Percentiles rank a stretch among this genome's conserved stretches.
These are phyloP conservation scores for Lignosus rhinocerotis DNA, from an alignment of 1,284 basidiomycete species.

Conservation along the genomic window DNA sequence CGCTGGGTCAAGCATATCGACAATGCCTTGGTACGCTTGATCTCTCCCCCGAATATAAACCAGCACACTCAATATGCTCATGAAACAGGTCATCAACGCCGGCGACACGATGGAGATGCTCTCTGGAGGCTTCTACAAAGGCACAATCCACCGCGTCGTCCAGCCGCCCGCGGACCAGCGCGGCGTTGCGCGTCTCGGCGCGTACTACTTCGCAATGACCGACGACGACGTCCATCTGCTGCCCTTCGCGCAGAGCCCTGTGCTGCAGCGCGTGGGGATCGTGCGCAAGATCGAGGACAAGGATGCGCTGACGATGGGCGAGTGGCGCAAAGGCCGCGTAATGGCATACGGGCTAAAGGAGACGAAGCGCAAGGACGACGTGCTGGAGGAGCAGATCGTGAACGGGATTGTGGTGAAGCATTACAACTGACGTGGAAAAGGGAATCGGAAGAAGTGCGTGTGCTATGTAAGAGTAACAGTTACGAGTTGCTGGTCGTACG, in stretches of 20 bases:
- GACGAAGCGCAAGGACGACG: conserved; percentile 36
- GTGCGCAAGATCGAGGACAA: conserved; percentile 33
- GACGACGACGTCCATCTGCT: conserved; percentile 35
- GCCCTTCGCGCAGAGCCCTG: conserved; percentile 43
- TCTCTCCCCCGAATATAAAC: too few relatives aligned
- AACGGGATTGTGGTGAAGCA: conserved; percentile 46
- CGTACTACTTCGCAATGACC: conserved; percentile 48
- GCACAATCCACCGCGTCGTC: conserved; percentile 39
- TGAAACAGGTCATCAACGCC: conserved; percentile 49
- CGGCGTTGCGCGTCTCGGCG: conserved; percentile 46
- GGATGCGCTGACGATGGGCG: conserved; percentile 37
- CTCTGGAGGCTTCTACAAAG: conserved; percentile 49
- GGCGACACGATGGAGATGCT: conserved; percentile 61
- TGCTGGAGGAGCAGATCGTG: conserved; percentile 44
- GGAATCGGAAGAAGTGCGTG: background rate
- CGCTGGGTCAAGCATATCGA: conserved; percentile 60
- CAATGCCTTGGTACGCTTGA: conserved; percentile 47
- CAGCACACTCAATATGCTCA: background rate
- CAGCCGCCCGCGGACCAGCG: conserved; percentile 51
- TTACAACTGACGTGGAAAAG: conserved; percentile 36
- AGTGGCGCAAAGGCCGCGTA: conserved; percentile 39
- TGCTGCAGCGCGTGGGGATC: conserved; percentile 38
- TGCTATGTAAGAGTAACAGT: background rate
- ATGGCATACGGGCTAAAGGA: conserved; percentile 36
- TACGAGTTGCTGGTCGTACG: background rate